Conservation (phyloP, 1,139 yeast genomes). For the Yamadazyma diddensiae region DNA sequence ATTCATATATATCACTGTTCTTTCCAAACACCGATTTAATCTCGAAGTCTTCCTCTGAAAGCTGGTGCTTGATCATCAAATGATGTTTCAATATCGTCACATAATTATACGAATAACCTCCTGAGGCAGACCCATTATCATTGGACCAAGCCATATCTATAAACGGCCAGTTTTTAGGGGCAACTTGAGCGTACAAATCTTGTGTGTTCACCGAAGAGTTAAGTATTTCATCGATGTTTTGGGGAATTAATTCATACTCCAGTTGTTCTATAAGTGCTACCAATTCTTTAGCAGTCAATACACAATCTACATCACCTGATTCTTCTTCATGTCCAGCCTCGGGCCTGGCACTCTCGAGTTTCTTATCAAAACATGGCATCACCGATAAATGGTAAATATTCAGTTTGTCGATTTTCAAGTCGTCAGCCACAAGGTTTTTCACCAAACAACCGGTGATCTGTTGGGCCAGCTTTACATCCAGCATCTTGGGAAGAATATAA, state of each 20-base stretch:
- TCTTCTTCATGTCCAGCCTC: slow-evolving; percentile 36
- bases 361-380: slow-evolving; percentile 98
- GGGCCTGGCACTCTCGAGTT: slow-evolving; percentile 88
- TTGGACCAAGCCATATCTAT: slow-evolving; percentile 62
- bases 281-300: slow-evolving; percentile 85
- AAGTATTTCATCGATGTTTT: slow-evolving; percentile 12
- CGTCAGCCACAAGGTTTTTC: slow-evolving; percentile 52
- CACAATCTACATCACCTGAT: slow-evolving; percentile 79
- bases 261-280: slow-evolving; percentile 55
- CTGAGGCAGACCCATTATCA: slow-evolving; percentile 80
- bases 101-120: slow-evolving; percentile 79
- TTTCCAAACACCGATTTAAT: slow-evolving; percentile 52
- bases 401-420: slow-evolving; percentile 28
- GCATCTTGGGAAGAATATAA: slow-evolving; percentile 59
- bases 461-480: slow-evolving; percentile 82
- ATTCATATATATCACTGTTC: slow-evolving; percentile 74
- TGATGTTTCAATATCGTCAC: slow-evolving; percentile 37
- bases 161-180: slow-evolving; percentile 61
- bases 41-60: slow-evolving; percentile 20
- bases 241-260: slow-evolving; percentile 21
- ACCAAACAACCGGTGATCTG: slow-evolving; percentile 83
- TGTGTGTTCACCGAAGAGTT: slow-evolving; percentile 12
- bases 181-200: slow-evolving; percentile 30
- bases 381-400: slow-evolving; percentile 74
- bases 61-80: slow-evolving; percentile 20